Base-by-base conservation (phyloP, 441 rosid species). In the Erodium chrysanthum region DNA sequence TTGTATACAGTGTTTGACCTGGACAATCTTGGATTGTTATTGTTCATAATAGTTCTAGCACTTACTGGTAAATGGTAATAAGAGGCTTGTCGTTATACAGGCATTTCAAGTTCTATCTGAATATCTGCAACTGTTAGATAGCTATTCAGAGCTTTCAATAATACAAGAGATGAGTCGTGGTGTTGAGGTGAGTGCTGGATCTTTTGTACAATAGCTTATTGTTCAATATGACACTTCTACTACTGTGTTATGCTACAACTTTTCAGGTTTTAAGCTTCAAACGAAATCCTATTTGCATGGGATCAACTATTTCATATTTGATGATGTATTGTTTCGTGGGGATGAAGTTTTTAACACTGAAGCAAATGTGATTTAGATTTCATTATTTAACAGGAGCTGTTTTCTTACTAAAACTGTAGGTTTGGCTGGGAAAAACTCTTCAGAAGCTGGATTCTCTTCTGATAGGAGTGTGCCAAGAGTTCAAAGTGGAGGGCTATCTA, bases 91-190 rank as follows among this genome's bases (percentile, higher is more conserved):
- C 76, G 56, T 58, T 75, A 66, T 70, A 64, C 80, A 94, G 99
- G 99, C 99, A 72, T 94, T 94, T 83, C 96, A 90, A 86, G 97
- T 91, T 66, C 76, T 94, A 68, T 92, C 99, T 0, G 97, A 94
- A 86, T 91, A 91, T 81, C 82, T 94, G 78, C 99, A 94, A 79
- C 83, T 94, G 66, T 80, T 94, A 71, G 97, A 91, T 80, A 91
- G 94, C 76, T 85, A 85, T 72, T 83, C 96, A 3, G 95, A 90
- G 81, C 85, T 91, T 74, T 81, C 96, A 67, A 92, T 91, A 59
- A 78, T 85, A 75, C 96, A 91, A 74, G 96, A 90, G 88, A 91
- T 94, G 99, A 83, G 92, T 76, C 91, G 82, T 72, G 97, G 94
- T 66, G 96, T 90, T 77, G 99, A 94, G 97, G 97, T 94, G 79